A percentile compares a stretch with the other conserved stretches of the same genome.
Evolutionary conservation across 768 basidiomycete genomes (phyloP).

Genomic region (Mycena venus): DNA sequence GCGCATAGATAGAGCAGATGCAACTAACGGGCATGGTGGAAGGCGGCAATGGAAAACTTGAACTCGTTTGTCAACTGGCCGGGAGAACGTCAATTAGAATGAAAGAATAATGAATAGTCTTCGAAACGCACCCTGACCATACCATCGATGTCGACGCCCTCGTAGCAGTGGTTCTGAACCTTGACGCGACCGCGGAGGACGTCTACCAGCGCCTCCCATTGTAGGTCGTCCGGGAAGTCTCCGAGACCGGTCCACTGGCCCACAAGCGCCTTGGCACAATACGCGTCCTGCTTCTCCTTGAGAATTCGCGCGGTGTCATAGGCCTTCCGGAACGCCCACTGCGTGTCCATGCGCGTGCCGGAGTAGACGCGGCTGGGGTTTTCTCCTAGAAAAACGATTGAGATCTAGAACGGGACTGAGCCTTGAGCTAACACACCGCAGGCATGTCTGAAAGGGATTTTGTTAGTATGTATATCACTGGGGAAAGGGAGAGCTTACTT

Average conservation of each 20-base stretch:
- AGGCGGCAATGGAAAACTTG: constrained; percentile 79
- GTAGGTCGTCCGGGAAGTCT: constrained; percentile 75
- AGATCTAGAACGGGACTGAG: neutral
- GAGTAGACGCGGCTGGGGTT: constrained; percentile 52
- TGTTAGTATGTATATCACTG: neutral
- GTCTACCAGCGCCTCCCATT: constrained; percentile 81
- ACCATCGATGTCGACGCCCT: constrained; percentile 75
- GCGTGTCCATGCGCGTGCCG: constrained; percentile 70
- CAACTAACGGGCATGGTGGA: constrained; percentile 72
- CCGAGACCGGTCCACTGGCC: constrained; percentile 58
- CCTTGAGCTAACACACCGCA: constrained; percentile 73
- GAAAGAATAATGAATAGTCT: neutral
- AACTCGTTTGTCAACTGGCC: constrained; percentile 83
- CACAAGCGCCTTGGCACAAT: constrained; percentile 64
- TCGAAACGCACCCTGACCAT: constrained; percentile 69
- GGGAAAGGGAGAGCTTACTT: constrained; percentile 57
- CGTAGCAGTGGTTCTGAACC: constrained; percentile 62
- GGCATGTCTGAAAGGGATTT: constrained; percentile 62
- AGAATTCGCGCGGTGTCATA: constrained; percentile 78
- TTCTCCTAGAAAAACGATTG: constrained; percentile 14
- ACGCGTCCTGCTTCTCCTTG: constrained; percentile 75
- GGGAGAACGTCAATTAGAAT: neutral
- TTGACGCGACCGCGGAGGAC: constrained; percentile 82
- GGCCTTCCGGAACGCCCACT: constrained; percentile 79
- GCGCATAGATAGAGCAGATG: neutral